Conservation (phyloP, 1,284 basidiomycete species). For the Tetrapyrgos nigripes region DNA sequence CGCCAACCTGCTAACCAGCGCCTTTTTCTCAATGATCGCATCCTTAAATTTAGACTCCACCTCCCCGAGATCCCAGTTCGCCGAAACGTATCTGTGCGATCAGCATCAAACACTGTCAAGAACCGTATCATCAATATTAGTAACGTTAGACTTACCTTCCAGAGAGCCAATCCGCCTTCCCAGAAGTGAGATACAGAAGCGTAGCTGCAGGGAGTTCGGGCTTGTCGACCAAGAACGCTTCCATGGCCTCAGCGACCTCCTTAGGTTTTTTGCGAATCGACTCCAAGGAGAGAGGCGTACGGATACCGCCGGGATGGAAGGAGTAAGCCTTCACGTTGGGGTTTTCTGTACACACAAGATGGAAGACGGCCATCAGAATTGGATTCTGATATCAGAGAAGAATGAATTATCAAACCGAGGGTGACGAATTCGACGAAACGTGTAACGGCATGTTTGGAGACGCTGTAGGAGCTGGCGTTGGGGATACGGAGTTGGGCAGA, state of each 20-base stretch:
- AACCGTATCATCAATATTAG: background rate
- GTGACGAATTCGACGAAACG: constrained; percentile 4
- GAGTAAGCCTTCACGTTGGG: background rate
- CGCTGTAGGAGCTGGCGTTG: constrained; percentile 2
- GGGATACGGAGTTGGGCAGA: background rate
- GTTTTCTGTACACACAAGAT: background rate
- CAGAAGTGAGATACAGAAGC: constrained; percentile 1
- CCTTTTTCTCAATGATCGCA: background rate
- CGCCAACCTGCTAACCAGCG: constrained; percentile 3
- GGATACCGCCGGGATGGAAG: constrained; percentile 4
- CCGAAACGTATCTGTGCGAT: constrained; percentile 1
- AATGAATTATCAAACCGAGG: background rate
- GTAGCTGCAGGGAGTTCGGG: constrained; percentile 1
- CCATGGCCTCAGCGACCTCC: background rate
- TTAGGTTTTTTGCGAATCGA: background rate
- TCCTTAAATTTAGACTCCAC: constrained; percentile 4
- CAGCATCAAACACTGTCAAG: background rate
- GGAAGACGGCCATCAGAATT: no score
- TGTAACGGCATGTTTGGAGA: constrained; percentile 1
- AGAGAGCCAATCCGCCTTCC: constrained; percentile 4
- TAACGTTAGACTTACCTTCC: constrained; percentile 1
- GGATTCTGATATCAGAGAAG: background rate
- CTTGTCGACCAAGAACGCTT: background rate
- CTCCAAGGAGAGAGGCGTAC: background rate
- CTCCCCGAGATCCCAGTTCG: constrained; percentile 9